These are phyloP conservation scores for Fusarium hostae DNA, from an alignment of 2,329 filamentous ascomycete genomes.

Conservation along the genomic window DNA sequence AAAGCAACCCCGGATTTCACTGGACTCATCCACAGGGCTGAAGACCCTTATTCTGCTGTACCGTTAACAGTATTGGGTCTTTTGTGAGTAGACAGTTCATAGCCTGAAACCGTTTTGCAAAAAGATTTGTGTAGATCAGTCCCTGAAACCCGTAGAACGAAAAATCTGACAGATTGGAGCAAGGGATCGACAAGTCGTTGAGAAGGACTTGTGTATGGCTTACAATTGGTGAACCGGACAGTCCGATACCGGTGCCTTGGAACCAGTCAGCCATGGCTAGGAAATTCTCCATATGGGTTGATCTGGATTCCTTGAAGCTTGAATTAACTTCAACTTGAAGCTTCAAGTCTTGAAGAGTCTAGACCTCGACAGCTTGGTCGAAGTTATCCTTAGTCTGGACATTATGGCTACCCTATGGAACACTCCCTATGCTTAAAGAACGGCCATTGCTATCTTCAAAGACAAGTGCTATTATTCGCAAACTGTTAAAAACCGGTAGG, in stretches of 20 bases:
- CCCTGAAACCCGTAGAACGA: background rate
- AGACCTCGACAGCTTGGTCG: background rate
- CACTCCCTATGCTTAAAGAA: too few relatives aligned
- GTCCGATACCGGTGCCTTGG: slow-evolving; percentile 10
- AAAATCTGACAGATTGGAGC: background rate
- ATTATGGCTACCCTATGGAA: background rate
- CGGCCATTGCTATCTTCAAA: too few relatives aligned
- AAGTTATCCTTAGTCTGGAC: background rate
- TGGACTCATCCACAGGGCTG: slow-evolving; percentile 19
- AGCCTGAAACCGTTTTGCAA: background rate
- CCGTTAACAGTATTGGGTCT: background rate
- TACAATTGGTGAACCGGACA: slow-evolving; percentile 1
- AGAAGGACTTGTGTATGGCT: background rate
- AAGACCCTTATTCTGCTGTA: background rate
- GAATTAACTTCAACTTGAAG: background rate
- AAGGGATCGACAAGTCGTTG: slow-evolving; percentile 8
- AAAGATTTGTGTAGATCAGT: slow-evolving; percentile 3
- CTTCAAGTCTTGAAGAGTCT: background rate
- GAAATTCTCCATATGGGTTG: background rate
- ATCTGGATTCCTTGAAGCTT: background rate
- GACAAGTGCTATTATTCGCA: background rate
- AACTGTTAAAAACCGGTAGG: background rate
- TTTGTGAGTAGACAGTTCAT: background rate
- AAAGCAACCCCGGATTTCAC: slow-evolving; percentile 31
- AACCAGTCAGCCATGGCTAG: background rate